Conservation (phyloP, 441 rosid species). For the Euphorbia neoarborescens region DNA sequence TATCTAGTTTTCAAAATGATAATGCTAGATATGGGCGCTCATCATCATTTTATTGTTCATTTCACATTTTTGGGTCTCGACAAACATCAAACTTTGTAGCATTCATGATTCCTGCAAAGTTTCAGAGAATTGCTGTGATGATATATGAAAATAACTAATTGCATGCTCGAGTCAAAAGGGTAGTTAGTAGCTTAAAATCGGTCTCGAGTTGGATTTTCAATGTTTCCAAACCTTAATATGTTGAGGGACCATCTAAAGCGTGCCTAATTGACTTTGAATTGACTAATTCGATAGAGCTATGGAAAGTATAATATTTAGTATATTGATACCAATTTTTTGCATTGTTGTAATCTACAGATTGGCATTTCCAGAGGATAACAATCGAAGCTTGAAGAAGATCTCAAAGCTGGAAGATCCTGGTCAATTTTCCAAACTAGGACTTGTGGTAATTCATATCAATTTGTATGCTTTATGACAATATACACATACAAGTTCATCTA, state of each 20-base stretch:
- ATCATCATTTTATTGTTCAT: not conserved
- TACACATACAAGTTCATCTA: not conserved
- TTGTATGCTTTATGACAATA: not conserved
- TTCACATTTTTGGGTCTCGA: not conserved
- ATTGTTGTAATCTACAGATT: constrained; percentile 36
- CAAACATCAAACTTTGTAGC: no score
- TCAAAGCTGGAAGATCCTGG: constrained; percentile 65
- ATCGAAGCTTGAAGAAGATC: constrained; percentile 67
- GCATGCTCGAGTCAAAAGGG: no score
- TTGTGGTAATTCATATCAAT: constrained; percentile 44
- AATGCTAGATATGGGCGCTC: not conserved
- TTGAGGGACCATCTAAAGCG: not conserved
- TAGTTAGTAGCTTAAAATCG: no score
- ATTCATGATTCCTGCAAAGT: no score
- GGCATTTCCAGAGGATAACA: constrained; percentile 74
- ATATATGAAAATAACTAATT: no score
- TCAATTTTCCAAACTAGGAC: constrained; percentile 62
- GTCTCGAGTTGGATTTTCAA: not conserved
- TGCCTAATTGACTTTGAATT: not conserved
- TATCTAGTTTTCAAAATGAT: not conserved
- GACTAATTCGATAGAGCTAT: no score
- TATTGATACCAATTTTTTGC: not conserved
- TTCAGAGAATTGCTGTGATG: no score
- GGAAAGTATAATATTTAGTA: not conserved
- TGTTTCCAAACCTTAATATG: not conserved